phyloP scores from a whole-genome alignment of 345 rosid species.

The Arabidopsis suecica region DNA sequence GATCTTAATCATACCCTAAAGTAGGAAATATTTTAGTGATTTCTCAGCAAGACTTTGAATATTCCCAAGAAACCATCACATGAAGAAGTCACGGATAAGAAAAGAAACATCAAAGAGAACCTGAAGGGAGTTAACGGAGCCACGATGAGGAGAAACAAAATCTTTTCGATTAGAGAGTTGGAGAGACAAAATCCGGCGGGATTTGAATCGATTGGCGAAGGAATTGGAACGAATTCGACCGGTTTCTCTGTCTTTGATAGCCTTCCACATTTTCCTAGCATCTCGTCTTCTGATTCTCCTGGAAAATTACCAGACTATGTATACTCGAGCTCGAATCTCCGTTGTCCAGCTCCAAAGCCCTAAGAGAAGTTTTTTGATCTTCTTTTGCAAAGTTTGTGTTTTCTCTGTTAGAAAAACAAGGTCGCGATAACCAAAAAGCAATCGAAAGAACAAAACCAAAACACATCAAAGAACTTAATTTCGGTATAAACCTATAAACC shows the following conservation, averaged over 20 bases:
- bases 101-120: constrained; percentile 36
- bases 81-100: not conserved
- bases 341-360: too few species aligned
- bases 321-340: too few species aligned
- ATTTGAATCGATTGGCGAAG: constrained; percentile 66
- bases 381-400: too few species aligned
- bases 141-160: constrained; percentile 80
- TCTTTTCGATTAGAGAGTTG: constrained; percentile 83
- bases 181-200: constrained; percentile 61
- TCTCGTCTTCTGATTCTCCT: constrained; percentile 45
- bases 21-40: not conserved
- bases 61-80: too few species aligned
- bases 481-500: too few species aligned
- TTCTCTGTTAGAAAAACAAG: too few species aligned
- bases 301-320: too few species aligned
- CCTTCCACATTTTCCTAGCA: constrained; percentile 92
- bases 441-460: too few species aligned
- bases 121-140: constrained; percentile 92
- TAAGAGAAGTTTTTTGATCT: too few species aligned
- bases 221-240: constrained; percentile 68
- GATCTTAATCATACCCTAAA: not conserved
- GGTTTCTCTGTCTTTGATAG: constrained; percentile 80
- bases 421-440: too few species aligned
- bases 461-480: too few species aligned
- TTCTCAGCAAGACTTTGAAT: too few species aligned